phyloP scores from a whole-genome alignment of 2,329 filamentous ascomycete genomes.

The Chalaropsis ovoidea region DNA sequence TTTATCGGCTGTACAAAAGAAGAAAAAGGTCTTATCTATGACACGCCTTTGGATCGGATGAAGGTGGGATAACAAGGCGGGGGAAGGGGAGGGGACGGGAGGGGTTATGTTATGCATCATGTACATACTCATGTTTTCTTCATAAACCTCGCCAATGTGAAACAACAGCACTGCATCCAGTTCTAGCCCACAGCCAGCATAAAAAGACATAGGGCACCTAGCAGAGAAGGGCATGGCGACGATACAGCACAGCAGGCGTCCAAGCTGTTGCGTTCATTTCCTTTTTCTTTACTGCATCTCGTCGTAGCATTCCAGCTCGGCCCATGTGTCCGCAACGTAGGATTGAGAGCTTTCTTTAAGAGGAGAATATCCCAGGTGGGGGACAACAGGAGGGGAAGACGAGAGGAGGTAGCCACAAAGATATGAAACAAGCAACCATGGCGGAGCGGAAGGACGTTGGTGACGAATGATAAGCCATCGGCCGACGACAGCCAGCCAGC shows the following conservation, averaged over 20 bases:
- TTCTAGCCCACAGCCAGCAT: background rate
- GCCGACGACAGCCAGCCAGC: background rate
- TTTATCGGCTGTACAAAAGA: background rate
- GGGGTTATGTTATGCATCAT: too few relatives aligned
- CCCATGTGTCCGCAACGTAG: conserved; percentile 8
- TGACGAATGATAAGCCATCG: background rate
- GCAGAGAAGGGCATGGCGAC: background rate
- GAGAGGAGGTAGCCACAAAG: background rate
- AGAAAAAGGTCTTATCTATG: background rate
- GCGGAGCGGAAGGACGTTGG: background rate
- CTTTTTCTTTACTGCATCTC: background rate
- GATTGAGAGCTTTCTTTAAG: conserved; percentile 4
- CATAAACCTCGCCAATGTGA: background rate
- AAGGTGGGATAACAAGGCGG: background rate
- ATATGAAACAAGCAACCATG: background rate
- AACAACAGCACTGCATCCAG: background rate
- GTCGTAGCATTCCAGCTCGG: conserved; percentile 2
- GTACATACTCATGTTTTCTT: background rate
- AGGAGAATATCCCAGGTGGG: background rate
- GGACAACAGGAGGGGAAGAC: background rate
- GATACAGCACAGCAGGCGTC: background rate
- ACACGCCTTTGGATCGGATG: background rate
- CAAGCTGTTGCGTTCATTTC: background rate
- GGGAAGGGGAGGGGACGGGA: too few relatives aligned
- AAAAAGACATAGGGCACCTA: background rate